Percentiles rank a stretch among this genome's conserved stretches.
These are phyloP conservation scores for Xylaria flabelliformis DNA, from an alignment of 495 filamentous ascomycete species.

Conservation along the genomic window DNA sequence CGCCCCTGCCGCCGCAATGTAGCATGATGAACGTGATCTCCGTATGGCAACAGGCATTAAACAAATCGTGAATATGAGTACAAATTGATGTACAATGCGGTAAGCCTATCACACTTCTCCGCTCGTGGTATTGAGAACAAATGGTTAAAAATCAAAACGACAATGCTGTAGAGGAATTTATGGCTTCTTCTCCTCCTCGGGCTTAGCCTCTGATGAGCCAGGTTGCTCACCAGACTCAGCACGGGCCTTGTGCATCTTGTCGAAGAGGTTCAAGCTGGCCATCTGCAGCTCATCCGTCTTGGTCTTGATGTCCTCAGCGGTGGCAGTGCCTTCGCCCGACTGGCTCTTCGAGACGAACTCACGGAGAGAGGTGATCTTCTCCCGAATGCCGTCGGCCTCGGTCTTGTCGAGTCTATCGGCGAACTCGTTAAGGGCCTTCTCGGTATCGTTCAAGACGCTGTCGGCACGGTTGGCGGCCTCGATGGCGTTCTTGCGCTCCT, in stretches of 20 bases:
- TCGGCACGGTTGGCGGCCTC: constrained; percentile 97
- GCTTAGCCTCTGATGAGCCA: constrained; percentile 72
- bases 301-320: constrained; percentile 90
- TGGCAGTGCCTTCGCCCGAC: constrained; percentile 83
- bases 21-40: constrained; percentile 39
- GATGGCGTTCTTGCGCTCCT: constrained; percentile 94
- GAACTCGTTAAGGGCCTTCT: constrained; percentile 97
- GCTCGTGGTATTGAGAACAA: constrained; percentile 41
- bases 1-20: constrained; percentile 50
- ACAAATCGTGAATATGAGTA: constrained; percentile 52
- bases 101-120: constrained; percentile 35
- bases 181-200: constrained; percentile 70
- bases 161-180: constrained; percentile 40
- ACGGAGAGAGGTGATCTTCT: constrained; percentile 89
- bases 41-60: constrained; percentile 40
- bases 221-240: constrained; percentile 63
- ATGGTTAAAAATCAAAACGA: constrained; percentile 27
- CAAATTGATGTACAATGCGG: constrained; percentile 46
- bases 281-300: constrained; percentile 98
- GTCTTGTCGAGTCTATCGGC: constrained; percentile 95
- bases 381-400: constrained; percentile 87
- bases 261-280: constrained; percentile 94
- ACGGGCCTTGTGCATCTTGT: constrained; percentile 99
- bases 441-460: constrained; percentile 94
- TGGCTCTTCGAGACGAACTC: constrained; percentile 95